A percentile compares a stretch with the other conserved stretches of the same genome.
Evolutionary conservation across 257 asterid genomes (phyloP).

Genomic region (Scutellaria galericulata): DNA sequence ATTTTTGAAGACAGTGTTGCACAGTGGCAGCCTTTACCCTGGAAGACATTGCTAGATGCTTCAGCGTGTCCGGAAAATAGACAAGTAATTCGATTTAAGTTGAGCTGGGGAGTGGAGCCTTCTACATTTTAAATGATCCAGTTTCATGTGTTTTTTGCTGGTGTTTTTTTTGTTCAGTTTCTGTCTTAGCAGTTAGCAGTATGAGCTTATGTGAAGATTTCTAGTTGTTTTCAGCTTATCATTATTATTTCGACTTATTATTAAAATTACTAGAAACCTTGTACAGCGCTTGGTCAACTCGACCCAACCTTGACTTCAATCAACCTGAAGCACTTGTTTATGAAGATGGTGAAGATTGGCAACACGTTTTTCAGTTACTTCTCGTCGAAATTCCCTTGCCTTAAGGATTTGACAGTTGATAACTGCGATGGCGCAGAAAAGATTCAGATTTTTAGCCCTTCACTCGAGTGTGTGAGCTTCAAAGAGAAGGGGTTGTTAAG

Average conservation of each 20-base stretch:
- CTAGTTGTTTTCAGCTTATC: too few species aligned
- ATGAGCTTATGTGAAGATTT: too few species aligned
- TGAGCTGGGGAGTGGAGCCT: background rate
- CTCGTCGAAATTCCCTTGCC: constrained; percentile 19
- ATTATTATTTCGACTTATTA: too few species aligned
- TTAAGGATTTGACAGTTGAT: constrained; percentile 19
- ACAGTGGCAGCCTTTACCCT: background rate
- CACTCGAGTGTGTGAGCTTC: constrained; percentile 24
- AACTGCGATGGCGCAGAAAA: background rate
- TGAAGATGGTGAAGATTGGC: background rate
- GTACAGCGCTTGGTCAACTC: too few species aligned
- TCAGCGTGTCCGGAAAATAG: too few species aligned
- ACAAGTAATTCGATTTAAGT: background rate
- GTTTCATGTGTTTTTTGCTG: too few species aligned
- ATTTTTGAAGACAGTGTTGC: background rate
- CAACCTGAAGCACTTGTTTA: constrained; percentile 6
- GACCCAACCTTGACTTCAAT: too few species aligned
- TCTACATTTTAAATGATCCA: too few species aligned
- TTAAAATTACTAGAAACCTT: too few species aligned
- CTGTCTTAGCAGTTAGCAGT: too few species aligned
- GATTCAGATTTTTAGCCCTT: constrained; percentile 8
- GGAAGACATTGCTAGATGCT: background rate
- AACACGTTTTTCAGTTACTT: background rate
- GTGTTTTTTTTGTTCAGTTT: too few species aligned
- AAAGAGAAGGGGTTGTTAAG: background rate